These are phyloP conservation scores for Botrytis sinoallii DNA, from an alignment of 2,329 filamentous ascomycete genomes.

Conservation along the genomic window DNA sequence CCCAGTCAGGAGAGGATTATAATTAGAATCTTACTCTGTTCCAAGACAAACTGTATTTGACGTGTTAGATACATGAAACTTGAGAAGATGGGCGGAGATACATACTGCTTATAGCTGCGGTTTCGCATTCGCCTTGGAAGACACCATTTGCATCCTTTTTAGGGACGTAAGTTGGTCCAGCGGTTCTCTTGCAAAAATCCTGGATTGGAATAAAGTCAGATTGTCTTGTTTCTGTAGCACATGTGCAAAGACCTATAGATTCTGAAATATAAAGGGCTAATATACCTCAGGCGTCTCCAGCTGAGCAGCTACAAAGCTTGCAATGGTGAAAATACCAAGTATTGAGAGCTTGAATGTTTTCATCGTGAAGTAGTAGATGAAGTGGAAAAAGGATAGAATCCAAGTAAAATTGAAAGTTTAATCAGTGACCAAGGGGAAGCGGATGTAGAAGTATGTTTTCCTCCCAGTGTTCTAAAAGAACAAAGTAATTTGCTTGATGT, in stretches of 20 bases:
- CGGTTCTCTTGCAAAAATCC: conserved; percentile 16
- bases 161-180: conserved; percentile 1
- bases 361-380: not conserved
- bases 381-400: not conserved
- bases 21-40: conserved; percentile 2
- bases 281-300: not conserved
- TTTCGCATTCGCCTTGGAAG: conserved; percentile 1
- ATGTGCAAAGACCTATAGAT: not conserved
- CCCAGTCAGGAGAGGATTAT: not conserved
- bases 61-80: not conserved
- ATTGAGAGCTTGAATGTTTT: conserved; percentile 8
- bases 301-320: conserved; percentile 6
- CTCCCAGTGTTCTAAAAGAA: not conserved
- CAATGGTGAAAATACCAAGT: conserved; percentile 10
- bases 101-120: not conserved
- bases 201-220: not conserved
- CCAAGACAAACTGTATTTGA: conserved; percentile 4
- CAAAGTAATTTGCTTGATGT: not conserved
- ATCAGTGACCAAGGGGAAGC: not conserved
- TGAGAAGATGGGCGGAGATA: not conserved
- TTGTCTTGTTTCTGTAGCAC: not conserved
- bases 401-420: not conserved
- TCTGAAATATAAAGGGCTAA: not conserved
- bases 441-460: not conserved
- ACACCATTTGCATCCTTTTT: conserved; percentile 2